Evolutionary conservation across 1,284 basidiomycete genomes (phyloP).

Genomic region (Vanrija sp.): DNA sequence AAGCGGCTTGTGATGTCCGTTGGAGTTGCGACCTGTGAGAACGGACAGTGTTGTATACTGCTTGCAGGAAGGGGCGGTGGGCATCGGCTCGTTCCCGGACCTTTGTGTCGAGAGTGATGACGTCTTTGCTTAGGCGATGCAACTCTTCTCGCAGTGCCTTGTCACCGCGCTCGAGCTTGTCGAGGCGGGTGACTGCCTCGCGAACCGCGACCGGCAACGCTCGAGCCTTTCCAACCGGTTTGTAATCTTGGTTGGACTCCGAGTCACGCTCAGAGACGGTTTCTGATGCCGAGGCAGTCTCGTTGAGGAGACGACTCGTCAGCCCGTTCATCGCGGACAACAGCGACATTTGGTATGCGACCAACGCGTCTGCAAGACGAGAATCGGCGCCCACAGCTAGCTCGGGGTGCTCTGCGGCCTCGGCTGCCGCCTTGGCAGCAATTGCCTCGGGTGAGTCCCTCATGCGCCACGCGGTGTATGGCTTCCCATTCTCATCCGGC

Average conservation of each 20-base stretch:
- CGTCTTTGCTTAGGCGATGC: neutral
- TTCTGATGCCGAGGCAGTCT: neutral
- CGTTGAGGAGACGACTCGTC: slow-evolving; percentile 6
- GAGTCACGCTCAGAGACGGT: neutral
- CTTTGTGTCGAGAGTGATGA: neutral
- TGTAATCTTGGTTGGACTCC: no score
- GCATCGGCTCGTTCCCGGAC: slow-evolving; percentile 6
- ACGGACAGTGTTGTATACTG: neutral
- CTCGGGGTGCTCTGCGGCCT: slow-evolving; percentile 12
- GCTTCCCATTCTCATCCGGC: slow-evolving; percentile 30
- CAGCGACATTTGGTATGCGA: slow-evolving; percentile 46
- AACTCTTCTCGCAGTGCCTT: slow-evolving; percentile 1
- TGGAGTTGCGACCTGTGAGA: no score
- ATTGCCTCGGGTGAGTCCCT: slow-evolving; percentile 43
- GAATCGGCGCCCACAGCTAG: slow-evolving; percentile 26
- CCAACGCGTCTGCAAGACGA: slow-evolving; percentile 43
- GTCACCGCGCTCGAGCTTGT: neutral
- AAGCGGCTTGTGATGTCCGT: no score
- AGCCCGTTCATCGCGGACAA: slow-evolving; percentile 36
- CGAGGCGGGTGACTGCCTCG: neutral
- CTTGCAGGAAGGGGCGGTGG: slow-evolving; percentile 1
- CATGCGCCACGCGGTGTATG: slow-evolving; percentile 45
- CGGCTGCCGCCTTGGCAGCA: slow-evolving; percentile 22
- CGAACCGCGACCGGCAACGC: no score
- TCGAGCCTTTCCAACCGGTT: no score